These are phyloP conservation scores for Murraya koenigii DNA, from an alignment of 345 rosid species.

Conservation along the genomic window DNA sequence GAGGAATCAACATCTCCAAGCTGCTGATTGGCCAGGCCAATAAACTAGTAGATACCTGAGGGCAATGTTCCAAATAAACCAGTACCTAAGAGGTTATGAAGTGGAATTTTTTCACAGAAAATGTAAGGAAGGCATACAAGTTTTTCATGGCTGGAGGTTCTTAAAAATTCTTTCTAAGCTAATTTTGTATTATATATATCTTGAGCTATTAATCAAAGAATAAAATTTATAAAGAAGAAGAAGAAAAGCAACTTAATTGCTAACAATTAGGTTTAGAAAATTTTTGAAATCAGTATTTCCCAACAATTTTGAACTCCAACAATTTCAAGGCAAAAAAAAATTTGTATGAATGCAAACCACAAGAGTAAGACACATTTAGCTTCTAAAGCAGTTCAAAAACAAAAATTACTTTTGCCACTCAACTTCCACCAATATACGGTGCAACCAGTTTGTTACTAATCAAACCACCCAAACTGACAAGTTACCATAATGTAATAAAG, in stretches of 20 bases:
- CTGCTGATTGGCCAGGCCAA: constrained; percentile 11
- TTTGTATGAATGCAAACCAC: not conserved
- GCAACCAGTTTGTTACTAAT: constrained; percentile 1
- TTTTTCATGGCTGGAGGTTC: constrained; percentile 1
- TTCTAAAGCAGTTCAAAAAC: not conserved
- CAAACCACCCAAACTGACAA: not conserved
- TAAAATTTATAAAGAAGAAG: too few species aligned
- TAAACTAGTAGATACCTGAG: not conserved
- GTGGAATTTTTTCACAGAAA: not conserved
- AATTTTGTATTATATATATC: not conserved
- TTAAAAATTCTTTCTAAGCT: not conserved
- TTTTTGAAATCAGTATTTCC: not conserved
- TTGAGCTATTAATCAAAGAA: not conserved
- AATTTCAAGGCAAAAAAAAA: not conserved
- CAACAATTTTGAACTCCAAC: not conserved
- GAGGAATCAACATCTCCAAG: not conserved
- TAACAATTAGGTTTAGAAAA: not conserved
- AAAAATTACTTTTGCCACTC: not conserved
- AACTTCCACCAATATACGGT: not conserved
- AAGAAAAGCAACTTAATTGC: not conserved
- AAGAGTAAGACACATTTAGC: not conserved
- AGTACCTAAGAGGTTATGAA: not conserved
- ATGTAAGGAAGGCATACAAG: not conserved
- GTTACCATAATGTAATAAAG: not conserved
- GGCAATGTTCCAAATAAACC: not conserved